phyloP scores from a whole-genome alignment of 257 asterid species.

The Orobanche coerulescens region DNA sequence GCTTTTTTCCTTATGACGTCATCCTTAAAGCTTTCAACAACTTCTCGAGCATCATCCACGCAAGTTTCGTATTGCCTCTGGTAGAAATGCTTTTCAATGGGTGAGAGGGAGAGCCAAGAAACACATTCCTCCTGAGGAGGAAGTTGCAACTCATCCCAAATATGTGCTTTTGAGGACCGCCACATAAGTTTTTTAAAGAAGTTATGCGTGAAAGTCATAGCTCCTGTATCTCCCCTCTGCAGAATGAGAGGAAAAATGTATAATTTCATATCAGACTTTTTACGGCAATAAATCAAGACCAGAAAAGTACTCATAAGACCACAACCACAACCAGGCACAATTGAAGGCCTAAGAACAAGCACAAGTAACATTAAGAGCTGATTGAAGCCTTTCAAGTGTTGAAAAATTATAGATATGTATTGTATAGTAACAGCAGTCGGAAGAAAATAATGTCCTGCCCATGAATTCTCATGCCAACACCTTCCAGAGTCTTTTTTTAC shows the following conservation, averaged over 20 bases:
- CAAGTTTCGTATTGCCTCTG: constrained; percentile 93
- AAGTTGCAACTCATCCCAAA: constrained; percentile 75
- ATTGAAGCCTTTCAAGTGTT: background rate
- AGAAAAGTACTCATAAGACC: constrained; percentile 5
- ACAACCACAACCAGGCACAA: constrained; percentile 13
- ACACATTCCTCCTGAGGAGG: constrained; percentile 89
- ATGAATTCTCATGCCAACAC: background rate
- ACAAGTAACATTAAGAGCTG: background rate
- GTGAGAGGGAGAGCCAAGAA: constrained; percentile 79
- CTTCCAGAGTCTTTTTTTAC: background rate
- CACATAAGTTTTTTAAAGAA: constrained; percentile 78
- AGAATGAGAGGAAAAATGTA: constrained; percentile 14
- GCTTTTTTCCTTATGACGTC: constrained; percentile 40
- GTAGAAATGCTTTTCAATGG: constrained; percentile 91
- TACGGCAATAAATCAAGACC: background rate
- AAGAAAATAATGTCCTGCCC: background rate
- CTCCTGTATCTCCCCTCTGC: constrained; percentile 87
- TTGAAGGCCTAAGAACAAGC: constrained; percentile 15
- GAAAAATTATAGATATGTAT: background rate
- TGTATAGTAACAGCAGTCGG: background rate
- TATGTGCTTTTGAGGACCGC: constrained; percentile 85
- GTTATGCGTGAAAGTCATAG: constrained; percentile 56
- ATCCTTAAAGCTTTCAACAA: constrained; percentile 58
- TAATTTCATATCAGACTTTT: background rate
- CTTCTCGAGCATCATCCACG: constrained; percentile 82